A percentile compares a stretch with the other conserved stretches of the same genome.
phyloP scores from a whole-genome alignment of 768 basidiomycete species.

The Boletus sensibilis region DNA sequence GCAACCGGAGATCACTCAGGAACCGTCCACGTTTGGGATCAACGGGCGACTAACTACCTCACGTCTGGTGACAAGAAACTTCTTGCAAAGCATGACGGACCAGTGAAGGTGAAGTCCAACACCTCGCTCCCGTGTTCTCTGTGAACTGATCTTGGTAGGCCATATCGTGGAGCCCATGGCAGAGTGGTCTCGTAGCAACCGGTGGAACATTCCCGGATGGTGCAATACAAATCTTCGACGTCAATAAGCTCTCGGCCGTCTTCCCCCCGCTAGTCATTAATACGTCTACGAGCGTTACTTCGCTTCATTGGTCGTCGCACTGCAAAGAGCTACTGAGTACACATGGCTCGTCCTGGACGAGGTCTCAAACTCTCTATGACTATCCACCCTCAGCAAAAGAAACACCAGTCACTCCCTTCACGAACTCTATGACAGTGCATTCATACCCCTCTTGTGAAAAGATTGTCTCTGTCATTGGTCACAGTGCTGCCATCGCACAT shows the following conservation, averaged over 20 bases:
- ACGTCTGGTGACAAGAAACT: conserved; percentile 34
- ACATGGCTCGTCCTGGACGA: conserved; percentile 47
- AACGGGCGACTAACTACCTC: conserved; percentile 34
- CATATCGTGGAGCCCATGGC: conserved; percentile 75
- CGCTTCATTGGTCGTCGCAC: conserved; percentile 68
- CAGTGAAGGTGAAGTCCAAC: conserved; percentile 39
- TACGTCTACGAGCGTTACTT: conserved; percentile 54
- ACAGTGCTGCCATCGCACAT: conserved; percentile 52
- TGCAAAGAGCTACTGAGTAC: conserved; percentile 85
- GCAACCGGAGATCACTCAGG: conserved; percentile 43
- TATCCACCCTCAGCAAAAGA: conserved; percentile 23
- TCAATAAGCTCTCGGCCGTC: conserved; percentile 40
- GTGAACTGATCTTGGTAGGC: conserved; percentile 42
- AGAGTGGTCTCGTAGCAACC: conserved; percentile 61
- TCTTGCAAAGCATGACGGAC: conserved; percentile 43
- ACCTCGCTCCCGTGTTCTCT: neutral
- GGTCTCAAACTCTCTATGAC: conserved; percentile 19
- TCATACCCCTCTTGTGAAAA: conserved; percentile 53
- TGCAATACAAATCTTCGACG: conserved; percentile 52
- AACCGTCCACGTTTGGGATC: conserved; percentile 45
- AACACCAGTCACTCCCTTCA: conserved; percentile 27
- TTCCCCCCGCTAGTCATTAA: conserved; percentile 47
- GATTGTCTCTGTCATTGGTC: conserved; percentile 56
- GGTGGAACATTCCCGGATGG: conserved; percentile 67
- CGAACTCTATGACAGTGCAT: conserved; percentile 48